Evolutionary conservation across 805 yeast genomes (phyloP), one percentile per base, ranked within the genome.

Genomic region (Candida schatavii): DNA sequence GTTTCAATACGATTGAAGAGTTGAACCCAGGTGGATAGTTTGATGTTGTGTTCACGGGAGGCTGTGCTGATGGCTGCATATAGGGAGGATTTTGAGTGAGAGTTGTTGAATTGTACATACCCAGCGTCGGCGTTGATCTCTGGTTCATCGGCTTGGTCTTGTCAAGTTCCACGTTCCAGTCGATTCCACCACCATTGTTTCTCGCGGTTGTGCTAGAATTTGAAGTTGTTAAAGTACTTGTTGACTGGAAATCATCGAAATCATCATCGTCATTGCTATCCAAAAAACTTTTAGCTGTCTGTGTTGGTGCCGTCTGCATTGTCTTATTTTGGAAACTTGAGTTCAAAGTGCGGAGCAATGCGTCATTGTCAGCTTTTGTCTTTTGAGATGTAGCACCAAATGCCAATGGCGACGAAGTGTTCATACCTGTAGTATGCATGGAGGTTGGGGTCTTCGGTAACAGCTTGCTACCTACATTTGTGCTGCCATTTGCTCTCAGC

Each of bases 21-120:
- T 55, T 47, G 41, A 61, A 64, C 2, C 70, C 70, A 0, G 70
- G 70, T 1, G 70, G 70, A 29, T 49, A 56, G 21, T 49, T 57
- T 7, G 50, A 31, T 35, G 20, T 38, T 31, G 32, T 32, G 30
- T 25, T 40, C 5, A 14, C 9, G 11, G 19, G 4, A 14, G 11
- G 35, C 19, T 17, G 11, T 14, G 35, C 30, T 26, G 27, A 40
- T n/a, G 35, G 33, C 14, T 35, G 23, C 21, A 37, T n/a, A 20
- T 35, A 23, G 7, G 37, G 30, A 17, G 26, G 40, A 28, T 22
- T 13, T 41, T 20, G 19, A 23, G 20, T 40, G 15, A 7, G n/a
- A 18, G 41, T 32, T 34, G 42, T 40, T 27, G 35, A 18, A 33
- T 11, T 15, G 28, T 29, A 23, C 9, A 18, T 25, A n/a, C n/a